Base-by-base conservation (phyloP, 768 basidiomycete genomes). In the Sarcodon aspratus region DNA sequence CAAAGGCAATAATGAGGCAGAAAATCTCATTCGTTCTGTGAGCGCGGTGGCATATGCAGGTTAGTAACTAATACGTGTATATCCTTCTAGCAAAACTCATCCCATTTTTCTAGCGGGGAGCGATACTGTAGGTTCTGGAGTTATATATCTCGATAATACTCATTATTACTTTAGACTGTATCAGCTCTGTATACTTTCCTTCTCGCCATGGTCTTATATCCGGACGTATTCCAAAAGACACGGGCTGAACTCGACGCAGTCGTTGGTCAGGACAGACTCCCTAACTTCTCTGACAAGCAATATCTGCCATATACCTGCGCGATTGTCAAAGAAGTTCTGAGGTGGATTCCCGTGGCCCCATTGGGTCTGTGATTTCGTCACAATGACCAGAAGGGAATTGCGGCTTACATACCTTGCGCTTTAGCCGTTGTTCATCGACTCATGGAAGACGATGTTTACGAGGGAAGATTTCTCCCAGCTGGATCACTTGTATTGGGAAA, bases 361-460 rank as follows among this genome's bases (percentile, higher is more conserved):
- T 27, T 55, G 17, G 57, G 56, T 55, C 33, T 0, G 13, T 8
- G 46, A 7, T 17, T 44, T 21, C 31, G 36, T 44, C 12, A 11
- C 13, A 15, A 17, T 13, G 5, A 15, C 7, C 10, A 48, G 9
- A 36, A 8, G n/a, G 38, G n/a, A 6, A 10, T 15, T 40, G 7
- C 5, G 38, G 10, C 38, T 40, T 7, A 10, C n/a, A n/a, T 40
- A 21, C 5, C 18, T 15, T 8, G 15, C 15, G 8, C 38, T 40
- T 10, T 36, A 82, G 82, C 70, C 47, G 69, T 84, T 36, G 81
- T 82, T 0, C 82, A 84, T 51, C 69, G 79, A 44, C 54, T 80
- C 55, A 79, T 72, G 67, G 74, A 82, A 58, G 78, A 84, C 53
- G 80, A 85, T 55, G 61, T 78, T 36, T 85, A 83, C 57, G 61